Base-by-base conservation (phyloP, 2,329 filamentous ascomycete genomes). In the Mycosphaerella sp. region DNA sequence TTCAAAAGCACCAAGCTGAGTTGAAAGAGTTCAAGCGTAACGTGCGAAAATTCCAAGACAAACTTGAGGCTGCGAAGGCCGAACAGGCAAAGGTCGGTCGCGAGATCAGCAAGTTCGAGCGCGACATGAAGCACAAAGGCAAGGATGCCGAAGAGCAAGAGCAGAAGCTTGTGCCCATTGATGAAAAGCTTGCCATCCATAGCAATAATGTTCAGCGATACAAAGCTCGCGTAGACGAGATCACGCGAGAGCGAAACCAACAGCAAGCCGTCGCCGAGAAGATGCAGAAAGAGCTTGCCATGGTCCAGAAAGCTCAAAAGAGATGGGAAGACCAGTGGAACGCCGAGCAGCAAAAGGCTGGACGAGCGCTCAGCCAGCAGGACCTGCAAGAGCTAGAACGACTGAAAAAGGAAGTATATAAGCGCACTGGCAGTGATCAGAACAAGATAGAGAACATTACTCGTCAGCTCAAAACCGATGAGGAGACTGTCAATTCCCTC, bases 1-100 rank as follows among this genome's bases (percentile, higher is more conserved):
- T 98, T 54, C 86, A 92, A 65, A 89, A 88, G 63, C 90, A 96
- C 64, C 91, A 97, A 66, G 89, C 95, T 67, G 91, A 97, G 63
- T 78, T 98, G 17, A 95, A 95, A 69, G 92, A 97, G 70, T 87
- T 90, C 68, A 85, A 87, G 49, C 87, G 93, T 45, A 90, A 89
- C 36, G 85, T 96, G 17, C 87, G 95, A 65, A 84, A 87, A 52
- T 95, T 88, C 62, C 87, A 95, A 65, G 81, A 80, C 59, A 83
- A 81, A 55, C 81, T 97, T 4, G 89, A 95, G 50, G 81, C 84
- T 29, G 90, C 92, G 12, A 86, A 88, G 62, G 85, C 84, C 63
- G 87, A 92, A n/a, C 89, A 97, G 65, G 80, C 85, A 3, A 81
- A 86, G 54, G 85, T 88, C 31, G 82, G 81, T 38, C 84, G 86